These are phyloP conservation scores for Melaleuca quinquenervia DNA, from an alignment of 345 rosid species.

Conservation along the genomic window DNA sequence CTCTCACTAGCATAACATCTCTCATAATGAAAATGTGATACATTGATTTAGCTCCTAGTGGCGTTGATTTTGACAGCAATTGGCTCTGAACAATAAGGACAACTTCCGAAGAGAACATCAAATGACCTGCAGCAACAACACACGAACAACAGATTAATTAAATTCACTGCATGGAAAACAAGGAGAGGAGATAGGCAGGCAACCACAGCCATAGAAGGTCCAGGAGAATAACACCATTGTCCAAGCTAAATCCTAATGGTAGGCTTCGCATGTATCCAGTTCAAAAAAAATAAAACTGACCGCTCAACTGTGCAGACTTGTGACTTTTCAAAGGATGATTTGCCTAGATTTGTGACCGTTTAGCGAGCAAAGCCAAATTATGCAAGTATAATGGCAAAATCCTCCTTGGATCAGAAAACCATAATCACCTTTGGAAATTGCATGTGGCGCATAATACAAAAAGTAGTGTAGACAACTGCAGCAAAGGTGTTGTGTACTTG, in stretches of 20 bases:
- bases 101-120: constrained; percentile 66
- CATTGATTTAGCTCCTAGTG: constrained; percentile 10
- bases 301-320: neutral
- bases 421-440: neutral
- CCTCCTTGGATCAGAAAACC: neutral
- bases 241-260: neutral
- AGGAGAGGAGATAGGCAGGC: neutral
- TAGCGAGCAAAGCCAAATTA: neutral
- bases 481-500: neutral
- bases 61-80: constrained; percentile 51
- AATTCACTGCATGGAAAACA: neutral
- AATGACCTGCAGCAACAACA: constrained; percentile 38
- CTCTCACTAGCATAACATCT: neutral
- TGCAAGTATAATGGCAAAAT: neutral
- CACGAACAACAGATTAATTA: neutral
- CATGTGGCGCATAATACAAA: neutral
- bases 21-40: neutral
- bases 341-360: neutral
- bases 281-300: neutral
- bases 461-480: neutral
- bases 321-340: neutral
- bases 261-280: neutral
- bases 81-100: constrained; percentile 72
- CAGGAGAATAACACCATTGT: neutral
- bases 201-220: neutral